Conservation (phyloP, 306 rosid species). For the Canavalia gladiata region DNA sequence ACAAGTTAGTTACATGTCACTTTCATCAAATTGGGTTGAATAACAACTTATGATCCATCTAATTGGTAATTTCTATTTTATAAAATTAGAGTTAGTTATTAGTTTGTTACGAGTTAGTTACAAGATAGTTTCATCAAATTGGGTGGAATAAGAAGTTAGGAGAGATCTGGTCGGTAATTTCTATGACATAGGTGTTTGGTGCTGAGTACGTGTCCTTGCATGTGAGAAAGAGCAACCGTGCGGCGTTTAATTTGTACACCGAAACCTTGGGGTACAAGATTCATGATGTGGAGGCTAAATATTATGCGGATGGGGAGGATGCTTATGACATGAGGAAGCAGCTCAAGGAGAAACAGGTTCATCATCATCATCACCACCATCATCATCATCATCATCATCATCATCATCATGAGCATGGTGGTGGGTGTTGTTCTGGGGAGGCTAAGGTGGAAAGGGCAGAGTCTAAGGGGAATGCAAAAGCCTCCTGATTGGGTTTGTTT, state of each 20-base stretch:
- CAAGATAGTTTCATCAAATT: too few relatives aligned
- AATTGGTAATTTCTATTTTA: too few relatives aligned
- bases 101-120: too few relatives aligned
- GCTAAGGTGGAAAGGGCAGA: constrained; percentile 55
- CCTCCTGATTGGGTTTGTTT: constrained; percentile 48
- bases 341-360: constrained; percentile 80
- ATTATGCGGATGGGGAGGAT: constrained; percentile 96
- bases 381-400: constrained; percentile 44
- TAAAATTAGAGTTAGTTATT: too few relatives aligned
- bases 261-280: constrained; percentile 89
- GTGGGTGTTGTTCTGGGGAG: constrained; percentile 86
- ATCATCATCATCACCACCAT: constrained; percentile 52
- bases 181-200: constrained; percentile 65
- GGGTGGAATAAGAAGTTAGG: too few relatives aligned
- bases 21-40: too few relatives aligned
- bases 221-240: constrained; percentile 94
- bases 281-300: constrained; percentile 95
- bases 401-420: constrained; percentile 64
- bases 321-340: constrained; percentile 99
- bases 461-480: constrained; percentile 60
- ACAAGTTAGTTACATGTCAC: too few relatives aligned
- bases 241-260: constrained; percentile 84
- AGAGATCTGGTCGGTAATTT: too few relatives aligned
- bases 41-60: too few relatives aligned
- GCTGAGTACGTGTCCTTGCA: constrained; percentile 96